phyloP scores from a whole-genome alignment of 768 basidiomycete genomes.

The Suillus subluteus region DNA sequence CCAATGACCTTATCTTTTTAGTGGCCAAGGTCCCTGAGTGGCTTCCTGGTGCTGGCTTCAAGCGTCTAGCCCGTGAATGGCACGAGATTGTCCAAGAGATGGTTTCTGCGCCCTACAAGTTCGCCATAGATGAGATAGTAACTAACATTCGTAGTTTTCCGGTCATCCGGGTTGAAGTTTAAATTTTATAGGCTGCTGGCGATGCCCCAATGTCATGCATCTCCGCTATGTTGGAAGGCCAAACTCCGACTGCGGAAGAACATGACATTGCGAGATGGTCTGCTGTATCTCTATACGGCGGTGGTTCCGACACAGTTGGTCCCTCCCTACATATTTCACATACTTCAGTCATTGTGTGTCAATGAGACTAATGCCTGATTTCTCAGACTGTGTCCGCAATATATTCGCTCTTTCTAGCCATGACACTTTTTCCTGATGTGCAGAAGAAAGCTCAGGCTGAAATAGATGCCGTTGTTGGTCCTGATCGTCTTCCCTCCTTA shows the following conservation, averaged over 20 bases:
- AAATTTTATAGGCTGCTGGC: slow-evolving; percentile 52
- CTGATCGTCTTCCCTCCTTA: slow-evolving; percentile 62
- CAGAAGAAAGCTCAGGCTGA: slow-evolving; percentile 64
- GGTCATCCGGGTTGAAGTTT: background rate
- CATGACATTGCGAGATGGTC: background rate
- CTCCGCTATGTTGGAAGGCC: slow-evolving; percentile 47
- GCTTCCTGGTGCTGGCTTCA: slow-evolving; percentile 60
- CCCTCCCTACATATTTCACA: background rate
- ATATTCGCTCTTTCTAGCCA: slow-evolving; percentile 64
- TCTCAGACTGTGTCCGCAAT: slow-evolving; percentile 62
- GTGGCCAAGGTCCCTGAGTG: slow-evolving; percentile 56
- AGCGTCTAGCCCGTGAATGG: slow-evolving; percentile 56
- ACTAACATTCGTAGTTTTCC: slow-evolving; percentile 22
- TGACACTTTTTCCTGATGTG: slow-evolving; percentile 58
- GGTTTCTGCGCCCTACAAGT: slow-evolving; percentile 58
- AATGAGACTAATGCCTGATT: background rate
- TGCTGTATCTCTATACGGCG: slow-evolving; percentile 57
- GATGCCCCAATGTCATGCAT: slow-evolving; percentile 52
- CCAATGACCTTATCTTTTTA: background rate
- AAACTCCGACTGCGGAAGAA: slow-evolving; percentile 16
- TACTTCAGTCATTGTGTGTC: too few relatives aligned
- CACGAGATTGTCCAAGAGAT: slow-evolving; percentile 54
- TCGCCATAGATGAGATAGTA: slow-evolving; percentile 67
- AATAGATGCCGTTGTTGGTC: slow-evolving; percentile 61
- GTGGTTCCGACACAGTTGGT: slow-evolving; percentile 52